phyloP scores from a whole-genome alignment of 768 basidiomycete genomes.

The Trametes maxima region DNA sequence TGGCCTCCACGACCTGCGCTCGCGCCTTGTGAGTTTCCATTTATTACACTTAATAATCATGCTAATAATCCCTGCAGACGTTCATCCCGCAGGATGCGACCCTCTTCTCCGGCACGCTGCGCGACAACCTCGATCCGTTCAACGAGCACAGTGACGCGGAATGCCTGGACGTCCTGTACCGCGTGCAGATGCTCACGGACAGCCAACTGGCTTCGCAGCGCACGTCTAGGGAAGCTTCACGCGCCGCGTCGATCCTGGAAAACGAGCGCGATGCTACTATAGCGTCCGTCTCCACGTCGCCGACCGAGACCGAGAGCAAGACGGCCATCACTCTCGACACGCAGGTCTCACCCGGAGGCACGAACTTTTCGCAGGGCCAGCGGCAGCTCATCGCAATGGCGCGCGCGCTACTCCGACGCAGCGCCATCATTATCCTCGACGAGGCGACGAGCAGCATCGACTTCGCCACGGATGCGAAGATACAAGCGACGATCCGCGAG shows the following conservation, averaged over 20 bases:
- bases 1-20: conserved; percentile 82
- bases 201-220: conserved; percentile 50
- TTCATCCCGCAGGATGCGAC: conserved; percentile 77
- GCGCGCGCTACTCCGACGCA: conserved; percentile 71
- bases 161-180: conserved; percentile 76
- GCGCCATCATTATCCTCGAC: conserved; percentile 75
- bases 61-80: conserved; percentile 47
- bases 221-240: conserved; percentile 52
- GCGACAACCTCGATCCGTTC: conserved; percentile 79
- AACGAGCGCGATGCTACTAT: conserved; percentile 43
- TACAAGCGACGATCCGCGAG: conserved; percentile 83
- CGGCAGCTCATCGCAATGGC: conserved; percentile 88
- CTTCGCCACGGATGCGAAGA: conserved; percentile 87
- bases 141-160: conserved; percentile 77
- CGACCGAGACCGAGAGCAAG: conserved; percentile 59
- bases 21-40: conserved; percentile 56
- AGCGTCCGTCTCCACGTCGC: conserved; percentile 29
- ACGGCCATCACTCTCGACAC: conserved; percentile 68
- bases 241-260: conserved; percentile 47
- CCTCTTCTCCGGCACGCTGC: conserved; percentile 77
- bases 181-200: conserved; percentile 75
- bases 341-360: conserved; percentile 81
- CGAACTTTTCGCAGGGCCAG: conserved; percentile 93
- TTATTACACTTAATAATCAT: not conserved
- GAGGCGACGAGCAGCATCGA: conserved; percentile 89